These are phyloP conservation scores for Kodamaea hsintzibuensis DNA, from an alignment of 805 yeast species.

Conservation along the genomic window DNA sequence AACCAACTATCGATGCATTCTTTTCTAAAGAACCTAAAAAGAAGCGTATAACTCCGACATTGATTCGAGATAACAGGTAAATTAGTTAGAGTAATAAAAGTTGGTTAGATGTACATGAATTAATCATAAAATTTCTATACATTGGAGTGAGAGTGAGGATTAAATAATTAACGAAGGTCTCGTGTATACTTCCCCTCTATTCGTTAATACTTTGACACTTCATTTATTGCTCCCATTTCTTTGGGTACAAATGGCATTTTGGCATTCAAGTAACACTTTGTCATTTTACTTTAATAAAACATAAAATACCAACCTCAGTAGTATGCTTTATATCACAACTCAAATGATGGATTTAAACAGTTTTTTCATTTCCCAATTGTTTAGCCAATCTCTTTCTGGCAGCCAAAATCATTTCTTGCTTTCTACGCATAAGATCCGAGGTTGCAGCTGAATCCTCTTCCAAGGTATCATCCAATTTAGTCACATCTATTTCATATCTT, in stretches of 20 bases:
- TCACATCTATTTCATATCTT: slow-evolving; percentile 42
- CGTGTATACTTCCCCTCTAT: too few species aligned
- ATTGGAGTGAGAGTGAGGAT: neutral
- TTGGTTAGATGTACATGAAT: neutral
- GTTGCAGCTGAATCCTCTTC: slow-evolving; percentile 10
- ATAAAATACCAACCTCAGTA: too few species aligned
- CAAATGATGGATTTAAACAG: too few species aligned
- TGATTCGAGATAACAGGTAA: slow-evolving; percentile 7
- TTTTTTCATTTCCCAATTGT: slow-evolving; percentile 30
- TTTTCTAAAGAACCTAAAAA: slow-evolving; percentile 13
- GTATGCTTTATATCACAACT: too few species aligned
- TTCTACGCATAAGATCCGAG: slow-evolving; percentile 21
- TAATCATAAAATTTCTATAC: neutral
- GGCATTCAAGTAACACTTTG: neutral
- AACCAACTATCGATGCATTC: slow-evolving; percentile 12
- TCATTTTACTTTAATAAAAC: too few species aligned
- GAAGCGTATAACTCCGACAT: slow-evolving; percentile 24
- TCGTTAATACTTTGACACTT: neutral
- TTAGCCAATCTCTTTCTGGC: slow-evolving; percentile 51
- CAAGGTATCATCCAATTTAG: slow-evolving; percentile 12
- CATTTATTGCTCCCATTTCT: neutral
- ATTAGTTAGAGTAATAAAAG: neutral
- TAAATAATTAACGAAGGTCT: too few species aligned
- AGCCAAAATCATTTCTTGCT: slow-evolving; percentile 42
- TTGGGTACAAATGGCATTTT: too few species aligned